These are phyloP conservation scores for Thelephora aurantiotincta DNA, from an alignment of 768 basidiomycete species.

Conservation along the genomic window DNA sequence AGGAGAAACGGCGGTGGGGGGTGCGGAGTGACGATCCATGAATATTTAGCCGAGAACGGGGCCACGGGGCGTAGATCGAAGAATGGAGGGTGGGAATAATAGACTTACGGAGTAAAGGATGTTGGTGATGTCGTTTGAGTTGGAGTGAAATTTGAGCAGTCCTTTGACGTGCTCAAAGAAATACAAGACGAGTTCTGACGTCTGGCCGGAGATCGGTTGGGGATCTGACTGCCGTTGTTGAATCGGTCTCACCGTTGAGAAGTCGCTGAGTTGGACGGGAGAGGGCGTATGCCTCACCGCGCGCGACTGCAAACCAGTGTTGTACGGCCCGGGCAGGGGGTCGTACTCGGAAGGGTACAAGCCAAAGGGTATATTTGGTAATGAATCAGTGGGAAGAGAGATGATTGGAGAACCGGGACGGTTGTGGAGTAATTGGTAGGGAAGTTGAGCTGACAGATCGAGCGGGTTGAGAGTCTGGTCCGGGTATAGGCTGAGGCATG, in stretches of 20 bases:
- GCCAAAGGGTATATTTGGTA: background rate
- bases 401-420: background rate
- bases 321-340: background rate
- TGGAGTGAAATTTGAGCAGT: constrained; percentile 48
- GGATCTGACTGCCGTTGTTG: background rate
- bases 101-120: constrained; percentile 49
- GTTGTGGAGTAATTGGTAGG: background rate
- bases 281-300: background rate
- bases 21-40: too few relatives aligned
- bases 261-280: background rate
- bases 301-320: background rate
- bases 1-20: too few relatives aligned
- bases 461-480: background rate
- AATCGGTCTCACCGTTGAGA: background rate
- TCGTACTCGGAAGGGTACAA: background rate
- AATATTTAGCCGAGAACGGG: too few relatives aligned
- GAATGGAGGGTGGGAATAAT: constrained; percentile 1
- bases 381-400: background rate
- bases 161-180: constrained; percentile 64
- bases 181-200: constrained; percentile 31
- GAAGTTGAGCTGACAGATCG: background rate
- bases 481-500: background rate
- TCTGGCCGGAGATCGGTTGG: background rate
- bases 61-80: background rate
- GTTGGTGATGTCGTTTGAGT: constrained; percentile 33